Evolutionary conservation across 306 rosid genomes (phyloP).

Genomic region (Casuarina equisetifolia): DNA sequence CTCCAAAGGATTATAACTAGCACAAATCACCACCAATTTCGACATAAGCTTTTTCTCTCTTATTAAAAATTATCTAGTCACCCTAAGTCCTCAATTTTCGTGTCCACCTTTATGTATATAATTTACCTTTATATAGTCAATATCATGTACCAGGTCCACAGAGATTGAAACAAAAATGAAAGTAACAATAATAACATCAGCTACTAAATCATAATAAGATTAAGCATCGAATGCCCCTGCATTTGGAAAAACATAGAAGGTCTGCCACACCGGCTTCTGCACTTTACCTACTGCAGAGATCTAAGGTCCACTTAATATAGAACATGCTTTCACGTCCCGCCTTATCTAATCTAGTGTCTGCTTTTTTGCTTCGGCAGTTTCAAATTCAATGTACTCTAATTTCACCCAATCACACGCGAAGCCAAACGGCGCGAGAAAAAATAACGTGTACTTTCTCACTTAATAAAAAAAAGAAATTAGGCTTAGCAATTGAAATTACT

Average conservation of each 20-base stretch:
- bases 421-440: background rate
- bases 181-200: background rate
- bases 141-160: background rate
- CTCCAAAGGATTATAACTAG: slow-evolving; percentile 82
- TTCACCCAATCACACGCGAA: background rate
- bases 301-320: background rate
- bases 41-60: background rate
- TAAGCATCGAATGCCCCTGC: background rate
- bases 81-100: background rate
- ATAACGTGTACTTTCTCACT: background rate
- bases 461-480: background rate
- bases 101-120: background rate
- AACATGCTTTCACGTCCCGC: background rate
- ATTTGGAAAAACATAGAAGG: background rate
- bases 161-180: background rate
- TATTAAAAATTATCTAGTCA: background rate
- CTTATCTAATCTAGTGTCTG: background rate
- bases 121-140: background rate
- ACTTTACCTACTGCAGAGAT: background rate
- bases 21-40: background rate
- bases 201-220: background rate
- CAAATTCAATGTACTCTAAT: background rate
- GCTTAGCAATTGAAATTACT: slow-evolving; percentile 29
- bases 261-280: background rate
- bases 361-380: background rate